Evolutionary conservation across 139 green algal genomes (phyloP).

Genomic region (Chlamydomonas sphaeroides): DNA sequence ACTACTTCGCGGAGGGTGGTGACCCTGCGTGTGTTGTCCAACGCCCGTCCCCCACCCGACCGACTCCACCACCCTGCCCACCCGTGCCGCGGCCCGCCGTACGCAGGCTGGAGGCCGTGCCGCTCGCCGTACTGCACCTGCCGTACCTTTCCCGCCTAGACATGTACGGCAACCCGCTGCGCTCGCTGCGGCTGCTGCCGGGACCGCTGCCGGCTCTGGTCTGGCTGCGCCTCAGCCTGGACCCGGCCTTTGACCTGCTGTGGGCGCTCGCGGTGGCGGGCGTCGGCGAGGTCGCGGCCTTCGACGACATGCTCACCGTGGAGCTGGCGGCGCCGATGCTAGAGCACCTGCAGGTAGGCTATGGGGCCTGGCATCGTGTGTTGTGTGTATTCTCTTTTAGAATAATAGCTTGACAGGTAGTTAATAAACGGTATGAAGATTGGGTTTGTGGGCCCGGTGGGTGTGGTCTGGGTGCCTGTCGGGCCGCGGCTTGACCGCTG

Average conservation of each 20-base stretch:
- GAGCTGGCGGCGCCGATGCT: slow-evolving; percentile 14
- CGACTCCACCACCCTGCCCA: too few relatives aligned
- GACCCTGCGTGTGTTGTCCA: too few relatives aligned
- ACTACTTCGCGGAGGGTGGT: too few relatives aligned
- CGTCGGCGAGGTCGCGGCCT: neutral
- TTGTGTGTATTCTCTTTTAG: too few relatives aligned
- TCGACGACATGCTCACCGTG: neutral
- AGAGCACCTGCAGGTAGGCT: slow-evolving; percentile 22
- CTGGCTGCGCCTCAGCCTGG: slow-evolving; percentile 14
- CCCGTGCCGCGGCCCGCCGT: too few relatives aligned
- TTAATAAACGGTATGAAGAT: neutral
- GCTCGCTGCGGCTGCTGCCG: slow-evolving; percentile 1
- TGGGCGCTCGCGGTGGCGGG: neutral
- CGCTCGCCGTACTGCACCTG: slow-evolving; percentile 22
- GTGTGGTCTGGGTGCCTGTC: too few relatives aligned
- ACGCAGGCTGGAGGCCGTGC: slow-evolving; percentile 29
- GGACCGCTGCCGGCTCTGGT: neutral
- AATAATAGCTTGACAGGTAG: neutral
- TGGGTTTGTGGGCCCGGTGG: neutral
- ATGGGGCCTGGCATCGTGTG: neutral
- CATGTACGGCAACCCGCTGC: slow-evolving; percentile 23
- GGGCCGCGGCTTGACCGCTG: neutral
- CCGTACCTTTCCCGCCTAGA: neutral
- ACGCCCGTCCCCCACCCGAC: too few relatives aligned
- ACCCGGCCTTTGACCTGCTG: slow-evolving; percentile 27